Percentiles rank a stretch among this genome's conserved stretches.
Evolutionary conservation across 768 basidiomycete genomes (phyloP).

Genomic region (Amyloporia xantha): DNA sequence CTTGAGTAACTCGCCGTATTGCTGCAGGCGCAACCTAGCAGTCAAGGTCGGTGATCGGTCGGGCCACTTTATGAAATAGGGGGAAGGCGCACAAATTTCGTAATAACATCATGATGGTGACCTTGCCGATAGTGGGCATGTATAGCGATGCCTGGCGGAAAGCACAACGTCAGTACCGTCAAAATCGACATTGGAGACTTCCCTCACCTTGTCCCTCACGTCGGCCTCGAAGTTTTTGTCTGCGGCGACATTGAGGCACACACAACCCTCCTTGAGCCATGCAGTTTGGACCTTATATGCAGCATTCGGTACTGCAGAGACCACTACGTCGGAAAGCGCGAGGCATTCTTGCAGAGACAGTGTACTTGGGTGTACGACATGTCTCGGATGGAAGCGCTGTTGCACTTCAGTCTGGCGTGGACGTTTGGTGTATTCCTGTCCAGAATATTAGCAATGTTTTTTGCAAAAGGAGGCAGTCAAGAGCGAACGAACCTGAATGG

Average conservation of each 20-base stretch:
- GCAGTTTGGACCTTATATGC: conserved; percentile 86
- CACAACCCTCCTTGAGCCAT: conserved; percentile 88
- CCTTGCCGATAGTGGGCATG: conserved; percentile 94
- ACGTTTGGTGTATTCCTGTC: conserved; percentile 88
- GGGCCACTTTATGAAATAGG: neutral
- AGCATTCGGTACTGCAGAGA: conserved; percentile 85
- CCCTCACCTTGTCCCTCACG: conserved; percentile 76
- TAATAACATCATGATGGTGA: conserved; percentile 96
- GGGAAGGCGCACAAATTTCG: conserved; percentile 71
- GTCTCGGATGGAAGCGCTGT: conserved; percentile 73
- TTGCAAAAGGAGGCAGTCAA: neutral
- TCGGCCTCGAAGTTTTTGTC: conserved; percentile 97
- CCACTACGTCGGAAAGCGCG: conserved; percentile 82
- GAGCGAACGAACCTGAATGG: conserved; percentile 57
- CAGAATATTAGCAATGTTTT: neutral
- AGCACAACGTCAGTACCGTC: neutral
- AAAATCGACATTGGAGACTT: neutral
- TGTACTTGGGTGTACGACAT: conserved; percentile 67
- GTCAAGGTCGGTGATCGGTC: neutral
- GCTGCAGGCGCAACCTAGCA: conserved; percentile 48
- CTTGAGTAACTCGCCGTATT: conserved; percentile 33
- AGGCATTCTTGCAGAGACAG: conserved; percentile 76
- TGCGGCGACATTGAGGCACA: conserved; percentile 88
- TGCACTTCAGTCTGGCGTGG: conserved; percentile 42
- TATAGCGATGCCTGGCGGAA: conserved; percentile 80